phyloP scores from a whole-genome alignment of 192 early-diverging fungal species.

The Backusella liffmaniae region DNA sequence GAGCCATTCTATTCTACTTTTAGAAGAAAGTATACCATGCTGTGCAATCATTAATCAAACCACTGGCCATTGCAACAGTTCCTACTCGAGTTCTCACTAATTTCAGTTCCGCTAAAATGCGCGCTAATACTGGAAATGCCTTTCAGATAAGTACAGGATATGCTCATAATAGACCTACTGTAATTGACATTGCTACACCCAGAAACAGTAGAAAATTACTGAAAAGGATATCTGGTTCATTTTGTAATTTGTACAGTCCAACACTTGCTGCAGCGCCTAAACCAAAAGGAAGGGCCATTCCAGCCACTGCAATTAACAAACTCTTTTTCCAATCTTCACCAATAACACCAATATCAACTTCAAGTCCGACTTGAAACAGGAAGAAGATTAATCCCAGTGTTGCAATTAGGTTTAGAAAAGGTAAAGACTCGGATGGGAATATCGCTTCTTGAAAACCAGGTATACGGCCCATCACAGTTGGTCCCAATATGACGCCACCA shows the following conservation, averaged over 20 bases:
- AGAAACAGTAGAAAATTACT: conserved; percentile 78
- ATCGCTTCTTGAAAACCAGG: conserved; percentile 65
- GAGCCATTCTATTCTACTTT: background rate
- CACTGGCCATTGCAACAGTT: conserved; percentile 80
- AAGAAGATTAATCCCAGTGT: conserved; percentile 90
- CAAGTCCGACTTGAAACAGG: conserved; percentile 84
- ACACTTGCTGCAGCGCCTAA: conserved; percentile 73
- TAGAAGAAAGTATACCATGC: conserved; percentile 65
- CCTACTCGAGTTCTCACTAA: conserved; percentile 79
- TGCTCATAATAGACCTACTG: conserved; percentile 38
- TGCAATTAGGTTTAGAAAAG: conserved; percentile 74
- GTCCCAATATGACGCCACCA: conserved; percentile 86
- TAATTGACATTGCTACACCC: conserved; percentile 91
- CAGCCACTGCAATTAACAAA: conserved; percentile 68
- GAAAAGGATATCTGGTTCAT: conserved; percentile 49
- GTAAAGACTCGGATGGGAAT: conserved; percentile 74
- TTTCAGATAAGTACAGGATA: conserved; percentile 3
- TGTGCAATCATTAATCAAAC: conserved; percentile 81
- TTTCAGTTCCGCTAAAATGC: conserved; percentile 88
- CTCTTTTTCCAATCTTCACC: conserved; percentile 52
- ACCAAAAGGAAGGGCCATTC: conserved; percentile 83
- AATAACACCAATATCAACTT: conserved; percentile 71
- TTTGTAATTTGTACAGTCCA: conserved; percentile 59
- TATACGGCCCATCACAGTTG: conserved; percentile 77
- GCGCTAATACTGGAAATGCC: conserved; percentile 93